phyloP scores from a whole-genome alignment of 768 basidiomycete genomes.

The Mycena sanguinolenta region DNA sequence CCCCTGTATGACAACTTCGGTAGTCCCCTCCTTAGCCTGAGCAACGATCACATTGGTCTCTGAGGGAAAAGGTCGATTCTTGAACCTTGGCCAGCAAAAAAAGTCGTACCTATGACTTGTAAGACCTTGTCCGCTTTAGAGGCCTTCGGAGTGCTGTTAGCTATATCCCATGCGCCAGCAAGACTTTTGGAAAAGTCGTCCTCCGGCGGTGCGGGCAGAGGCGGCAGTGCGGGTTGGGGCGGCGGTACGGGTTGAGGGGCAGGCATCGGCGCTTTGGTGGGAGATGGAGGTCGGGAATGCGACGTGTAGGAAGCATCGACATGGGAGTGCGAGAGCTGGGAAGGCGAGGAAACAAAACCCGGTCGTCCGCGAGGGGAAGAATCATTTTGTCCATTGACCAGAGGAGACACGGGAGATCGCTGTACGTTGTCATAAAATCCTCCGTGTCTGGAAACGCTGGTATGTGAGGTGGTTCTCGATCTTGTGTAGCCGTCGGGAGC shows the following conservation, averaged over 20 bases:
- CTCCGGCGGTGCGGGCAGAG: slow-evolving; percentile 8
- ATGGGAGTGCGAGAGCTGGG: slow-evolving; percentile 25
- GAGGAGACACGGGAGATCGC: slow-evolving; percentile 10
- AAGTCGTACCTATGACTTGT: slow-evolving; percentile 21
- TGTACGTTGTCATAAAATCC: slow-evolving; percentile 8
- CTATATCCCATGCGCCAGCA: slow-evolving; percentile 26
- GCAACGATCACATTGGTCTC: slow-evolving; percentile 10
- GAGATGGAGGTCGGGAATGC: not conserved
- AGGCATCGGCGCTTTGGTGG: not conserved
- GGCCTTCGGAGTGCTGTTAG: slow-evolving; percentile 26
- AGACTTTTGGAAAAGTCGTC: slow-evolving; percentile 29
- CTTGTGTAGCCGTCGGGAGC: slow-evolving; percentile 11
- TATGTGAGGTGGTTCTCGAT: slow-evolving; percentile 19
- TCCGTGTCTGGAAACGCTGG: not conserved
- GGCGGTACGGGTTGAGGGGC: slow-evolving; percentile 1
- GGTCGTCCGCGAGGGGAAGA: slow-evolving; percentile 20
- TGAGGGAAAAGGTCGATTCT: not conserved
- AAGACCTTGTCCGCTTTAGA: slow-evolving; percentile 27
- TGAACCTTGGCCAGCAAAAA: not conserved
- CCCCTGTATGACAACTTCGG: slow-evolving; percentile 12
- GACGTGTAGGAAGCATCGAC: slow-evolving; percentile 3
- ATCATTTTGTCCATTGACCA: slow-evolving; percentile 10
- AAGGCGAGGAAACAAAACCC: slow-evolving; percentile 25
- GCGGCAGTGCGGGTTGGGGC: not conserved
- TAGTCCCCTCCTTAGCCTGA: slow-evolving; percentile 12